phyloP scores from a whole-genome alignment of 106 monocot genomes.

The Allium sativum region DNA sequence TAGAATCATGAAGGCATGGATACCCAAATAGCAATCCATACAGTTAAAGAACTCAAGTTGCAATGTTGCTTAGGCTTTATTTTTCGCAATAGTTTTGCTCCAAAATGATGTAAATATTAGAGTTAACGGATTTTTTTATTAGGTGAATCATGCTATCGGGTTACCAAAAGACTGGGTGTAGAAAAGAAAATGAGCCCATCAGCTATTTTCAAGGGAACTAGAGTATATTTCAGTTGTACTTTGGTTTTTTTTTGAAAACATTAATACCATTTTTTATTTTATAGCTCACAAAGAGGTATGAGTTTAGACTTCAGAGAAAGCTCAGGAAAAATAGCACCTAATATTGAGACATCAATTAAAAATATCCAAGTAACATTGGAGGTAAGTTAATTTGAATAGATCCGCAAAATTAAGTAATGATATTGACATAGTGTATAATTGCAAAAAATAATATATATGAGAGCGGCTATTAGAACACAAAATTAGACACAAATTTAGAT shows the following conservation, averaged over 20 bases:
- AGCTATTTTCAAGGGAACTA: conserved; percentile 59
- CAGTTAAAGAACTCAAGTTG: too few species aligned
- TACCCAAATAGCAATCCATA: too few species aligned
- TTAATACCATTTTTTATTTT: neutral
- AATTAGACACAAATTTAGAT: too few species aligned
- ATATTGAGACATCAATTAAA: conserved; percentile 70
- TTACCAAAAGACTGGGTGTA: conserved; percentile 67
- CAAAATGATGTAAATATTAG: too few species aligned
- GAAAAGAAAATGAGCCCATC: conserved; percentile 41
- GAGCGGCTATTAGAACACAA: too few species aligned
- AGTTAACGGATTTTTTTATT: too few species aligned
- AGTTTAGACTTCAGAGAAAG: conserved; percentile 88
- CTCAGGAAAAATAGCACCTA: conserved; percentile 36
- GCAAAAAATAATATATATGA: too few species aligned
- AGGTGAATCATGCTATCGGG: conserved; percentile 75
- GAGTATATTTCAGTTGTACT: conserved; percentile 63
- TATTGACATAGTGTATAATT: too few species aligned
- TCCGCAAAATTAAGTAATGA: too few species aligned
- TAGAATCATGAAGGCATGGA: too few species aligned
- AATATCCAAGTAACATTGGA: conserved; percentile 89
- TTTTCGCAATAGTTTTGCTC: too few species aligned
- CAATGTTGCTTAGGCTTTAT: too few species aligned
- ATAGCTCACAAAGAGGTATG: conserved; percentile 59
- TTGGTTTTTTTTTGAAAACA: neutral
- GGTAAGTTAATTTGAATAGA: conserved; percentile 30